Base-by-base conservation (phyloP, 2,329 filamentous ascomycete species). In the Sclerotinia borealis region DNA sequence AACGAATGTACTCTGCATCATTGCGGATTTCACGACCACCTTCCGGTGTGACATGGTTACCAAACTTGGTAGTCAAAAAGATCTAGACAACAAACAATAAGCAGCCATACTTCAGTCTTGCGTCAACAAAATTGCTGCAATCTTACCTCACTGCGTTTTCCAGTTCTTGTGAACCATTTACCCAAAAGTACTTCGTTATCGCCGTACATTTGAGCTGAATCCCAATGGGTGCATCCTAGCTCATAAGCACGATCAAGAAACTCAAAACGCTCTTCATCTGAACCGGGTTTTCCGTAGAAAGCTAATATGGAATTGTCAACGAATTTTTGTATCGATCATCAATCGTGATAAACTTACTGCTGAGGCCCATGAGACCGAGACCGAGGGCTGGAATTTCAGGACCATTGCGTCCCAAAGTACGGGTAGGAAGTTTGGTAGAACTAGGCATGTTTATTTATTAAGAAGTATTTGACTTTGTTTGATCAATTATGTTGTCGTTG, bases 101-200 rank as follows among this genome's bases (percentile, higher is more conserved):
- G 49, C 36, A 37, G 2, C n/a, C 29, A 47, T 81, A 68, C 29
- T 78, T 67, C 0, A 77, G 74, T 61, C 78, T 78, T 73, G 74
- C 9, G 74, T 34, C 22, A 13, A 9, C n/a, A 17, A 2, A 15
- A 19, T 36, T 17, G 19, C 6, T 6, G n/a, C 17, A 27, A 29
- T 34, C 36, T 39, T 19, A 63, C 61, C 19, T 63, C 61, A 9
- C 27, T 63, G 27, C 61, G 61, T 37, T 63, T 63, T 31, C 54
- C 61, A 77, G 36, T 75, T 63, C 50, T 63, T 71, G 58, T 76
- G 72, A 83, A 79, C 79, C 80, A 83, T 67, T 76, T 76, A 0
- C 79, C 79, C 11, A 83, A 55, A 1, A 82, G 67, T 2, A 77
- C 76, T 66, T 83, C 81, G 56, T 71, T 78, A 58, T 80, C 77